These are phyloP conservation scores for Mycena floridula DNA, from an alignment of 768 basidiomycete genomes.

Conservation along the genomic window DNA sequence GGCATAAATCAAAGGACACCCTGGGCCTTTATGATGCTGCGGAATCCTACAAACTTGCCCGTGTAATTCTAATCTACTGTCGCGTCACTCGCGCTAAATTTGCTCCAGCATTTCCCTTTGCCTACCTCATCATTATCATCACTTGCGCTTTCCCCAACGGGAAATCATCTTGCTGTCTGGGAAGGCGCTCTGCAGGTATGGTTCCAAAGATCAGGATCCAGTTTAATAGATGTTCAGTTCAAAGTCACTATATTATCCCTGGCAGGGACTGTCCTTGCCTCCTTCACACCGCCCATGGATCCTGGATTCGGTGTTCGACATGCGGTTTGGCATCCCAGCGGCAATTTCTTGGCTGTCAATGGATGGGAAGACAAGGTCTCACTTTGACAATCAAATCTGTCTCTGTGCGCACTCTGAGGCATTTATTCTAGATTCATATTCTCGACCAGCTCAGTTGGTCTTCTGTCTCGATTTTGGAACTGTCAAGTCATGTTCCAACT, in stretches of 20 bases:
- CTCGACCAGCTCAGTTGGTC: slow-evolving; percentile 76
- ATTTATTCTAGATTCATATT: slow-evolving; percentile 54
- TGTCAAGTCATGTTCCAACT: slow-evolving; percentile 49
- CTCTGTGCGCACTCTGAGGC: neutral
- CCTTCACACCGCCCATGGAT: slow-evolving; percentile 68
- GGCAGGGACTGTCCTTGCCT: slow-evolving; percentile 54
- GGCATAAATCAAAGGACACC: slow-evolving; percentile 86
- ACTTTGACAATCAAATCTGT: too few relatives aligned
- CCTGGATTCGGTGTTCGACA: slow-evolving; percentile 79
- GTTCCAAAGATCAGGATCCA: slow-evolving; percentile 5
- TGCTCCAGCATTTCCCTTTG: slow-evolving; percentile 70
- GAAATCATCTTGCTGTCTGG: slow-evolving; percentile 75
- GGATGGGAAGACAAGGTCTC: slow-evolving; percentile 84
- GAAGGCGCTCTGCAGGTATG: slow-evolving; percentile 78
- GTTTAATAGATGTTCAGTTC: slow-evolving; percentile 42
- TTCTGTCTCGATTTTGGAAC: slow-evolving; percentile 53
- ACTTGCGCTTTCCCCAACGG: slow-evolving; percentile 69
- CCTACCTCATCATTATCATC: slow-evolving; percentile 71
- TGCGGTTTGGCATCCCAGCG: slow-evolving; percentile 83
- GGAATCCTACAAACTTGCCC: slow-evolving; percentile 64
- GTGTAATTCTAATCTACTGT: slow-evolving; percentile 38
- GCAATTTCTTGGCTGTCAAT: slow-evolving; percentile 72
- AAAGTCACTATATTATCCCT: slow-evolving; percentile 69
- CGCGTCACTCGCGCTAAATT: slow-evolving; percentile 2
- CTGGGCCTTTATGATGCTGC: slow-evolving; percentile 77